Conservation (phyloP, 163 green algal species). For the Scenedesmus sp. region DNA sequence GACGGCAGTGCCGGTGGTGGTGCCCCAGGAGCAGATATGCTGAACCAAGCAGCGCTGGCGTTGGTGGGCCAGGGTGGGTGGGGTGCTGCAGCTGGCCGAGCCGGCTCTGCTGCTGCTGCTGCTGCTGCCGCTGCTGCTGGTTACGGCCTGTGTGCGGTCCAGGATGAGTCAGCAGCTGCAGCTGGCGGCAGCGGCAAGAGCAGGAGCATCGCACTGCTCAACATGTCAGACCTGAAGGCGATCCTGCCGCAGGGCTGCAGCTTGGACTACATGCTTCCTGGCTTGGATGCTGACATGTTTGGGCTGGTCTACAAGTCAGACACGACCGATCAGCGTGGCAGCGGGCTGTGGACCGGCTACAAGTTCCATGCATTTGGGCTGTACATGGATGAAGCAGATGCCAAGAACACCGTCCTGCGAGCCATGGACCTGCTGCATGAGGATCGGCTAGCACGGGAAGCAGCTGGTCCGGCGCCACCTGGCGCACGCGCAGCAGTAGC, state of each 20-base stretch:
- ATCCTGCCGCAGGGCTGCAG: conserved; percentile 34
- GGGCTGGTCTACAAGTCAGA: conserved; percentile 38
- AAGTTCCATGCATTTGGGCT: conserved; percentile 30
- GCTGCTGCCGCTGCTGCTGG: not conserved
- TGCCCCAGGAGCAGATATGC: not conserved
- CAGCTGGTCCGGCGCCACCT: not conserved
- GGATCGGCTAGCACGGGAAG: not conserved
- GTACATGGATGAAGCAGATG: conserved; percentile 6
- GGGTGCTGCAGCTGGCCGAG: not conserved
- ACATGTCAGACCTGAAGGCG: not conserved
- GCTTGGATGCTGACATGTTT: conserved; percentile 10
- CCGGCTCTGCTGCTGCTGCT: not conserved
- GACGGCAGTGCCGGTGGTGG: not conserved
- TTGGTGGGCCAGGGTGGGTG: not conserved
- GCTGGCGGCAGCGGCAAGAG: no score
- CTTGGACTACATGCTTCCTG: conserved; percentile 25
- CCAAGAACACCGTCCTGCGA: not conserved
- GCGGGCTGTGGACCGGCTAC: conserved; percentile 31
- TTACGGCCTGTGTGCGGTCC: not conserved
- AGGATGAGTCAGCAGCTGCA: not conserved
- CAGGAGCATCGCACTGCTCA: not conserved
- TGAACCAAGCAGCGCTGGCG: conserved; percentile 3
- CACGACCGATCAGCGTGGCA: not conserved
- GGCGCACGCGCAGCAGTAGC: not conserved
- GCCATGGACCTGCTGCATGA: conserved; percentile 40